These are phyloP conservation scores for Detonula confervacea DNA, from an alignment of 352 stramenopile species.

Conservation along the genomic window DNA sequence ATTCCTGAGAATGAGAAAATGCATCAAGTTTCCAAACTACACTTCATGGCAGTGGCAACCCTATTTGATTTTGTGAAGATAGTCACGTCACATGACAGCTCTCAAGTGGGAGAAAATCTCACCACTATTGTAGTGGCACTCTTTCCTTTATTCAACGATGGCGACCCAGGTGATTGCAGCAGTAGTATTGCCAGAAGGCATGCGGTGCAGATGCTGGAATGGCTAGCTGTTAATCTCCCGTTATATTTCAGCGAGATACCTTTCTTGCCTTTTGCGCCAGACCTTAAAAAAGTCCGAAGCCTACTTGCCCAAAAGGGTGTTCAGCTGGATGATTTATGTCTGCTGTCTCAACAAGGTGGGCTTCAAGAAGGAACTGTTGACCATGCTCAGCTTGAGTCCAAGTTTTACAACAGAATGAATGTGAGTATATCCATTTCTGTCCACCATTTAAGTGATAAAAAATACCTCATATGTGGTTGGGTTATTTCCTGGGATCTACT, in stretches of 20 bases:
- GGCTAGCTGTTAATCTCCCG: constrained; percentile 59
- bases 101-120: constrained; percentile 71
- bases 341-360: constrained; percentile 48
- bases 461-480: not conserved
- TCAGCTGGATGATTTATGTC: constrained; percentile 76
- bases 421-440: constrained; percentile 25
- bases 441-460: not conserved
- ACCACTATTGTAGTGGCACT: constrained; percentile 80
- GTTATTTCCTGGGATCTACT: too few relatives aligned
- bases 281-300: constrained; percentile 61
- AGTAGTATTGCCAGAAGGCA: constrained; percentile 41
- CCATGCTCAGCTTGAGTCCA: constrained; percentile 33
- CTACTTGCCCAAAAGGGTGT: constrained; percentile 69
- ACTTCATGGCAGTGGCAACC: constrained; percentile 64
- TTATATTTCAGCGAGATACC: constrained; percentile 77
- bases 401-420: constrained; percentile 58
- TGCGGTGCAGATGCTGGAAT: constrained; percentile 72
- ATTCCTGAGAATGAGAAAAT: constrained; percentile 16
- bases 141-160: constrained; percentile 76
- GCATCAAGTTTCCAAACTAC: constrained; percentile 43
- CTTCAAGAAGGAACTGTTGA: constrained; percentile 8
- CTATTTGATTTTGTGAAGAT: constrained; percentile 71
- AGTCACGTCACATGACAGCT: constrained; percentile 56
- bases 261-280: constrained; percentile 70
- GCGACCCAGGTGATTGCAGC: constrained; percentile 13